phyloP scores from a whole-genome alignment of 2,329 filamentous ascomycete genomes.

The Onygenales sp. region DNA sequence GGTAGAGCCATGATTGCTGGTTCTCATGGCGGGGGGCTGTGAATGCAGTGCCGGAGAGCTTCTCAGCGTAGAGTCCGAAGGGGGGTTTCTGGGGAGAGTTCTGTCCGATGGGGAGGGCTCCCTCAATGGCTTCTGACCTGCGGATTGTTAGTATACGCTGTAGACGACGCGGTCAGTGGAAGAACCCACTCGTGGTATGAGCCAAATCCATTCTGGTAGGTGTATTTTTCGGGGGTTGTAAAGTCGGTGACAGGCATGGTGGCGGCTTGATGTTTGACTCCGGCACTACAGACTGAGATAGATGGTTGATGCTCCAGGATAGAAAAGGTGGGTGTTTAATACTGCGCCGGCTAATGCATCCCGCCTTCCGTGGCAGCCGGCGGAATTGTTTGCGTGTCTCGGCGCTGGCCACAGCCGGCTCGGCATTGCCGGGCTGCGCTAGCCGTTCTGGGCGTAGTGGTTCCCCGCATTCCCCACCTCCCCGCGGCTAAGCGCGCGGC shows the following conservation, averaged over 20 bases:
- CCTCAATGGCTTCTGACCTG: conserved; percentile 67
- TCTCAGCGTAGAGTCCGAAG: conserved; percentile 73
- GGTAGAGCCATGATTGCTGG: conserved; percentile 64
- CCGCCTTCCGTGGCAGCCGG: neutral
- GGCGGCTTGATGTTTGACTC: too few species aligned
- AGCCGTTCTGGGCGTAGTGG: neutral
- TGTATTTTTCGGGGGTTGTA: conserved; percentile 57
- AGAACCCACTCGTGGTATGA: conserved; percentile 61
- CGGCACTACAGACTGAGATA: too few species aligned
- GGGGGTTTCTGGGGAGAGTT: conserved; percentile 78
- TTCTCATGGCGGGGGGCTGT: conserved; percentile 60
- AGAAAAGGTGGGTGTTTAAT: too few species aligned
- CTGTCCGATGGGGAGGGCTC: conserved; percentile 62
- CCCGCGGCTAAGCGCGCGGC: neutral
- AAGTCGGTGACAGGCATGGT: conserved; percentile 58
- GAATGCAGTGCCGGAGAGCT: conserved; percentile 63
- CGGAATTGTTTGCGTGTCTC: neutral
- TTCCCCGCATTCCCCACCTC: neutral
- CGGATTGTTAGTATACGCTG: conserved; percentile 10
- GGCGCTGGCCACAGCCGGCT: neutral
- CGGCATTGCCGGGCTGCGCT: neutral
- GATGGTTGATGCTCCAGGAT: too few species aligned
- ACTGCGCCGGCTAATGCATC: too few species aligned
- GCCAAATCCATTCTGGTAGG: conserved; percentile 70
- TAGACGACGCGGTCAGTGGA: neutral